These are phyloP conservation scores for Sporisorium exsertum DNA, from an alignment of 1,284 basidiomycete genomes.

Conservation along the genomic window DNA sequence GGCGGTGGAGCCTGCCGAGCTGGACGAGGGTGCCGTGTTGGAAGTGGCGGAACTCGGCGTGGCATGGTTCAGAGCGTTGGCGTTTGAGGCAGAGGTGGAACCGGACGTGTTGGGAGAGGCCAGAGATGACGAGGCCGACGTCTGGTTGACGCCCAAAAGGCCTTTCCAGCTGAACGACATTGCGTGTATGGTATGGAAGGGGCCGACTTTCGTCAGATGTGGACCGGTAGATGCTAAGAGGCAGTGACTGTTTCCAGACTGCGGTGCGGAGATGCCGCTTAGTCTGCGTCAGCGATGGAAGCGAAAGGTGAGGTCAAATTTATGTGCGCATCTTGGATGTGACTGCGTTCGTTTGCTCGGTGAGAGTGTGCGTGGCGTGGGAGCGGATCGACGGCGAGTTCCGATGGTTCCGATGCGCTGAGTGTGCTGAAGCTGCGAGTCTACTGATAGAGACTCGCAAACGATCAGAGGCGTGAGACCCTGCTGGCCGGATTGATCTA, in stretches of 20 bases:
- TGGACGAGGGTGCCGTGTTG: conserved; percentile 12
- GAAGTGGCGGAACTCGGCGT: conserved; percentile 7
- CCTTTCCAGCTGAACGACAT: conserved; percentile 68
- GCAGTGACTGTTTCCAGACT: neutral
- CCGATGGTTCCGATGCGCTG: neutral
- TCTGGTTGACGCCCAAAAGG: conserved; percentile 54
- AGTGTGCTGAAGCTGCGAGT: neutral
- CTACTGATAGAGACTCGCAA: neutral
- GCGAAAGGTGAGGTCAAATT: neutral
- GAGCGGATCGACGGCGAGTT: neutral
- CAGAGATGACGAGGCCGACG: conserved; percentile 23
- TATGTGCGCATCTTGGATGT: conserved; percentile 6
- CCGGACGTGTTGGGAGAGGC: conserved; percentile 11
- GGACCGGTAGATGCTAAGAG: neutral
- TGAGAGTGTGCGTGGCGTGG: neutral
- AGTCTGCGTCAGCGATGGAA: neutral
- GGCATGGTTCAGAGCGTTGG: conserved; percentile 4
- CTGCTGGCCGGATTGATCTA: neutral
- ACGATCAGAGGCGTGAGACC: neutral
- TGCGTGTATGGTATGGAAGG: neutral
- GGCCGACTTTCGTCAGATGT: neutral
- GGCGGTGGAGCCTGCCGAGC: conserved; percentile 20
- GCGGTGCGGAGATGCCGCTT: neutral
- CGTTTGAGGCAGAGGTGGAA: conserved; percentile 17
- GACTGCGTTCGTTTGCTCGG: neutral